Percentiles rank a stretch among this genome's conserved stretches.
Evolutionary conservation across 306 rosid genomes (phyloP).

Genomic region (Prosopis cineraria): DNA sequence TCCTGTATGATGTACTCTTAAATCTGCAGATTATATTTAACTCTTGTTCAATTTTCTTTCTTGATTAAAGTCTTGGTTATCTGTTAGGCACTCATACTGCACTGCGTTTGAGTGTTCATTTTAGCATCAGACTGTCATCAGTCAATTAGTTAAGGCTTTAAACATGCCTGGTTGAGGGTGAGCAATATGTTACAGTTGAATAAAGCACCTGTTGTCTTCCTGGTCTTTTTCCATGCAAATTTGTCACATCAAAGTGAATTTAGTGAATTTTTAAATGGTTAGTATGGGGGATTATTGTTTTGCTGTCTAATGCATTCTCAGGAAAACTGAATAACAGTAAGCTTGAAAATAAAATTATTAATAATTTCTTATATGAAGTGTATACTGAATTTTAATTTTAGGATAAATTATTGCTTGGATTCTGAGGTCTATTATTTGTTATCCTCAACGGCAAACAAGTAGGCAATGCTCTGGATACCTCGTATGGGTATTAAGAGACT

Average conservation of each 20-base stretch:
- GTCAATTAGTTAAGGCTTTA: background rate
- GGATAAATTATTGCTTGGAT: too few species aligned
- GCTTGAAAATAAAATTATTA: too few species aligned
- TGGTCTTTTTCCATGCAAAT: background rate
- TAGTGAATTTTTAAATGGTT: background rate
- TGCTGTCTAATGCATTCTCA: background rate
- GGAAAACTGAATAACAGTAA: background rate
- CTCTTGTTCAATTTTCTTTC: background rate
- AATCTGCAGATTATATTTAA: background rate
- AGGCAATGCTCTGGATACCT: too few species aligned
- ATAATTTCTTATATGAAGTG: background rate
- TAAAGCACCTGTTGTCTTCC: background rate
- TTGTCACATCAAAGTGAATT: background rate
- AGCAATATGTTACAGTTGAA: background rate
- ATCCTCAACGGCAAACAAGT: too few species aligned
- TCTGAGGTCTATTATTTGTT: too few species aligned
- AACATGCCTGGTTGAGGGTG: too few species aligned
- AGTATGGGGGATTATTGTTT: background rate
- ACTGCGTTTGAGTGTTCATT: background rate
- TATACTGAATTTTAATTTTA: too few species aligned
- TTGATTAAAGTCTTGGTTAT: background rate
- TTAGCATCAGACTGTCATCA: background rate
- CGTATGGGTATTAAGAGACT: too few species aligned
- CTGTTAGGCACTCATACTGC: too few species aligned
- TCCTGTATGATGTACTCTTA: constrained; percentile 52